phyloP scores from a whole-genome alignment of 768 basidiomycete genomes.

The Suillus variegatus region DNA sequence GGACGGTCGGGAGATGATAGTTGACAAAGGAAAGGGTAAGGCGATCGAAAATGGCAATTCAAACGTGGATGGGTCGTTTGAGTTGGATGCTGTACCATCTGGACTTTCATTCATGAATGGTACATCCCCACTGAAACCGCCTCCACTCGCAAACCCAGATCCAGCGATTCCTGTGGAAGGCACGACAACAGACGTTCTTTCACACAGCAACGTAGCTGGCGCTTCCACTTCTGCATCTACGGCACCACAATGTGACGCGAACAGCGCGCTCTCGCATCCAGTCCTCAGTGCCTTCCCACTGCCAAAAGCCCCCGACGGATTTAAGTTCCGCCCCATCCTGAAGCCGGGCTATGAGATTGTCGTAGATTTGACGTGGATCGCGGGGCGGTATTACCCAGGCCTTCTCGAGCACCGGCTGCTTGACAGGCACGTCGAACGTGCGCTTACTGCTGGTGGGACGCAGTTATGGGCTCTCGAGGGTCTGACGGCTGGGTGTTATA shows the following conservation, averaged over 20 bases:
- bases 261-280: constrained; percentile 39
- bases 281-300: constrained; percentile 40
- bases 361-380: constrained; percentile 67
- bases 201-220: constrained; percentile 16
- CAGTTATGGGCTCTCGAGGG: constrained; percentile 77
- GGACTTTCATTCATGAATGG: neutral
- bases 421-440: constrained; percentile 38
- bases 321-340: constrained; percentile 69
- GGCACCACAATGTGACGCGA: constrained; percentile 21
- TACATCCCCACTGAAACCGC: constrained; percentile 34
- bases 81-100: constrained; percentile 10
- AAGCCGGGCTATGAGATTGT: constrained; percentile 61
- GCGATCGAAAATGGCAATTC: constrained; percentile 22
- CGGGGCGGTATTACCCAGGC: constrained; percentile 80
- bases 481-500: constrained; percentile 62
- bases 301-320: constrained; percentile 68
- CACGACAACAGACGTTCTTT: constrained; percentile 18
- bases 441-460: constrained; percentile 39
- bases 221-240: constrained; percentile 16
- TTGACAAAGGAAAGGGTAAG: constrained; percentile 33
- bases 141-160: constrained; percentile 33
- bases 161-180: constrained; percentile 21
- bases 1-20: neutral
- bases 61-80: constrained; percentile 8
- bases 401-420: constrained; percentile 69